These are phyloP conservation scores for Arthrinium phaeospermum DNA, from an alignment of 2,329 filamentous ascomycete genomes.

Conservation along the genomic window DNA sequence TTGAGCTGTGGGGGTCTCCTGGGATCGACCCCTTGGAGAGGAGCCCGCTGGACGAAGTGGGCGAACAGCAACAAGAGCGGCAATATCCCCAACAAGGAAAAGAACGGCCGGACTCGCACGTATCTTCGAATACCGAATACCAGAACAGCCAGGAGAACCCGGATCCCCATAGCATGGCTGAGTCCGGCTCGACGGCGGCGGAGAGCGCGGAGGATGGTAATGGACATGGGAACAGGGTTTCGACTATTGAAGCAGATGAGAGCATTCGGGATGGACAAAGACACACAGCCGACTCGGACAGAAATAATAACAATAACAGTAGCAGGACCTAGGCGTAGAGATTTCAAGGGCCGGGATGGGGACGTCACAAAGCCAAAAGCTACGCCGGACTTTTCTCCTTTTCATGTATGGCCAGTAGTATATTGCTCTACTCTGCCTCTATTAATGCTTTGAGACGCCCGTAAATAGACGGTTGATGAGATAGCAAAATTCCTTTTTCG, in stretches of 20 bases:
- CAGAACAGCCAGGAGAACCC: neutral
- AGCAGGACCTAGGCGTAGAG: neutral
- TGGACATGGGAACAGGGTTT: neutral
- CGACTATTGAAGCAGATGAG: neutral
- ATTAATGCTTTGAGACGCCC: neutral
- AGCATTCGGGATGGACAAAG: neutral
- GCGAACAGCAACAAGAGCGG: neutral
- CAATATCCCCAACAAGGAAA: too few species aligned
- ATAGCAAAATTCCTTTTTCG: neutral
- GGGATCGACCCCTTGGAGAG: constrained; percentile 24
- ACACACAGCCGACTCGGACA: neutral
- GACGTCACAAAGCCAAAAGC: neutral
- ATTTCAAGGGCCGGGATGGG: neutral
- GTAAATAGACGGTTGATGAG: neutral
- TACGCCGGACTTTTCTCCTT: neutral
- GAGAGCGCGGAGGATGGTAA: neutral
- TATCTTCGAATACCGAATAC: neutral
- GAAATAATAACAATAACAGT: neutral
- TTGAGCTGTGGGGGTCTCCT: constrained; percentile 53
- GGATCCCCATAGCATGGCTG: neutral
- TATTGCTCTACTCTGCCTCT: neutral
- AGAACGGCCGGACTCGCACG: neutral
- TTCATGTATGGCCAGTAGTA: neutral
- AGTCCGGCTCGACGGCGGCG: constrained; percentile 8
- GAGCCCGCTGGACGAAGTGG: constrained; percentile 20